phyloP scores from a whole-genome alignment of 2,329 filamentous ascomycete species.

The Botryotinia calthae region DNA sequence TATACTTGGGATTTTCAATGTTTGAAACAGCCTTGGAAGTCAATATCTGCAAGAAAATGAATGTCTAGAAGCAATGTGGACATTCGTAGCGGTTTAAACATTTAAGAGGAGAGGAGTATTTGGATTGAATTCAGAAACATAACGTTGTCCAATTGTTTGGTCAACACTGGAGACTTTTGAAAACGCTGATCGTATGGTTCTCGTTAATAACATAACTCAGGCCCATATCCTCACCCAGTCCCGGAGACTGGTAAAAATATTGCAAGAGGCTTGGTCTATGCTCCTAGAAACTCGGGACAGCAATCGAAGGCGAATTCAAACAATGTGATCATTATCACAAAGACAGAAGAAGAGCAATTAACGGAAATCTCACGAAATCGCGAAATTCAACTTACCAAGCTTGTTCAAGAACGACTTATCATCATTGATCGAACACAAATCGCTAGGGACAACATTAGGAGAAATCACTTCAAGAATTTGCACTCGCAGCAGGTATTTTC shows the following conservation, averaged over 20 bases:
- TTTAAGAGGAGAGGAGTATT: neutral
- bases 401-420: constrained; percentile 23
- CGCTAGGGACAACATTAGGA: constrained; percentile 35
- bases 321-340: constrained; percentile 26
- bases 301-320: constrained; percentile 20
- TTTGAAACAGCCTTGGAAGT: neutral
- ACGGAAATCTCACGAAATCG: constrained; percentile 19
- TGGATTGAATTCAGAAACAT: neutral
- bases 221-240: constrained; percentile 31
- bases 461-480: constrained; percentile 34
- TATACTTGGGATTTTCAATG: neutral
- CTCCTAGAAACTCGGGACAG: constrained; percentile 20
- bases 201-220: constrained; percentile 26
- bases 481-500: constrained; percentile 34
- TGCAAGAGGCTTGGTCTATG: constrained; percentile 30
- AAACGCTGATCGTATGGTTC: neutral
- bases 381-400: constrained; percentile 27
- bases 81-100: neutral
- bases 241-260: constrained; percentile 26
- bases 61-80: neutral
- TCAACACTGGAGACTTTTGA: neutral
- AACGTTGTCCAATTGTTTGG: neutral
- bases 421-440: constrained; percentile 22
- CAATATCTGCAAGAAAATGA: neutral
- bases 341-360: constrained; percentile 24